A percentile compares a stretch with the other conserved stretches of the same genome.
Evolutionary conservation across 345 rosid species (phyloP).

Genomic region (Salix udensis): DNA sequence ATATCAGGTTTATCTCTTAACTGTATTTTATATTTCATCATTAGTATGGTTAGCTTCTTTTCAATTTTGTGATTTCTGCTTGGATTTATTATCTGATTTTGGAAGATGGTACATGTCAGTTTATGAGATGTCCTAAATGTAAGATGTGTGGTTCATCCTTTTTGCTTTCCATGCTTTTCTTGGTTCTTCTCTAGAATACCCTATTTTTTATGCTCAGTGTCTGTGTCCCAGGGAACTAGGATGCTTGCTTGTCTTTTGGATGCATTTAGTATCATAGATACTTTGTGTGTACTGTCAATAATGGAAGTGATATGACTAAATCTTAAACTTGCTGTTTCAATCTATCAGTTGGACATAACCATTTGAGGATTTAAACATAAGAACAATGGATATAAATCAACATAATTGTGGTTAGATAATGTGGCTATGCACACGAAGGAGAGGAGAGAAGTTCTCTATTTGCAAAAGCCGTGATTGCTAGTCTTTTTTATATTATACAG

Average conservation of each 20-base stretch:
- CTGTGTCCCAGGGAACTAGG: too few species aligned
- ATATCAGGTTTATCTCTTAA: conserved; percentile 59
- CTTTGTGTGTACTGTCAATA: too few species aligned
- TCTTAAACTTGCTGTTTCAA: neutral
- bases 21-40: conserved; percentile 4
- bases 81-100: neutral
- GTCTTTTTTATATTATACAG: neutral
- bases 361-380: neutral
- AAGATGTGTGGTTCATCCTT: too few species aligned
- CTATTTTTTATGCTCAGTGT: neutral
- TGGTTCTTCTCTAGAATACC: neutral
- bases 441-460: neutral
- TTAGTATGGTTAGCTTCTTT: conserved; percentile 8
- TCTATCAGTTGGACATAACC: neutral
- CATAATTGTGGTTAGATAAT: neutral
- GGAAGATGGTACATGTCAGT: neutral
- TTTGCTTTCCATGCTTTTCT: too few species aligned
- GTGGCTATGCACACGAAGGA: neutral
- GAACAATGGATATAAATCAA: neutral
- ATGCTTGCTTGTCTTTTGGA: too few species aligned
- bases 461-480: neutral
- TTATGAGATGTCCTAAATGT: neutral
- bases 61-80: neutral
- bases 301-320: too few species aligned
- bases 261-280: too few species aligned